Conservation (phyloP, 257 asterid species). For the Coffea canephora region DNA sequence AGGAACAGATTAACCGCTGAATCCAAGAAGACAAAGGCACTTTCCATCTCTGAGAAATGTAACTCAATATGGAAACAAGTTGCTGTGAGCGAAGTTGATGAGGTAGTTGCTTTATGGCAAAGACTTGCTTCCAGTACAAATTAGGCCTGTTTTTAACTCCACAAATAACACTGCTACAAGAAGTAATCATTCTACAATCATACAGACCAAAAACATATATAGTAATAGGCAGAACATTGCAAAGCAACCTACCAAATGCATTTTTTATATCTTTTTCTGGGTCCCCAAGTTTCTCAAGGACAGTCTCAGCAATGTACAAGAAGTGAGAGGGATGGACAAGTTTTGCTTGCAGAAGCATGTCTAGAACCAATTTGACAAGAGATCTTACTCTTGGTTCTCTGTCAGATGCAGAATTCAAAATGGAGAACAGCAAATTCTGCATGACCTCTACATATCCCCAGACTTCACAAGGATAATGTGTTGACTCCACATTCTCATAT, state of each 20-base stretch:
- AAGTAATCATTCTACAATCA: constrained; percentile 46
- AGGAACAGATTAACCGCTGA: constrained; percentile 68
- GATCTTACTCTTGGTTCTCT: constrained; percentile 83
- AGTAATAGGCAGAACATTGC: constrained; percentile 63
- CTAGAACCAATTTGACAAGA: constrained; percentile 65
- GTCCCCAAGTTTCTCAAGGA: constrained; percentile 88
- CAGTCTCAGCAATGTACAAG: constrained; percentile 54
- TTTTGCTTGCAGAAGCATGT: constrained; percentile 79
- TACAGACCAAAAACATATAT: constrained; percentile 63
- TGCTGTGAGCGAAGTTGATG: constrained; percentile 92
- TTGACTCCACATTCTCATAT: constrained; percentile 37
- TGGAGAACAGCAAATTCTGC: constrained; percentile 63
- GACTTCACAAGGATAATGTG: constrained; percentile 70
- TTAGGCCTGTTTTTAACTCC: constrained; percentile 36
- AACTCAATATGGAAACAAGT: constrained; percentile 86
- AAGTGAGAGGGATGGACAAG: constrained; percentile 75
- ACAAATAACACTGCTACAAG: constrained; percentile 47
- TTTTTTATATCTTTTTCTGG: constrained; percentile 69
- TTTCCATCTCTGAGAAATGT: constrained; percentile 96
- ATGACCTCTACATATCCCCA: constrained; percentile 55
- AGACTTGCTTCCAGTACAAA: constrained; percentile 85
- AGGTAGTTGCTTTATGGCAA: constrained; percentile 83
- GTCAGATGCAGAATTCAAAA: constrained; percentile 76
- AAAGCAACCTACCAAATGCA: constrained; percentile 69
- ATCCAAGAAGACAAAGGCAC: constrained; percentile 94